These are phyloP conservation scores for Taphrina confusa DNA, from an alignment of 1,139 yeast species.

Conservation along the genomic window DNA sequence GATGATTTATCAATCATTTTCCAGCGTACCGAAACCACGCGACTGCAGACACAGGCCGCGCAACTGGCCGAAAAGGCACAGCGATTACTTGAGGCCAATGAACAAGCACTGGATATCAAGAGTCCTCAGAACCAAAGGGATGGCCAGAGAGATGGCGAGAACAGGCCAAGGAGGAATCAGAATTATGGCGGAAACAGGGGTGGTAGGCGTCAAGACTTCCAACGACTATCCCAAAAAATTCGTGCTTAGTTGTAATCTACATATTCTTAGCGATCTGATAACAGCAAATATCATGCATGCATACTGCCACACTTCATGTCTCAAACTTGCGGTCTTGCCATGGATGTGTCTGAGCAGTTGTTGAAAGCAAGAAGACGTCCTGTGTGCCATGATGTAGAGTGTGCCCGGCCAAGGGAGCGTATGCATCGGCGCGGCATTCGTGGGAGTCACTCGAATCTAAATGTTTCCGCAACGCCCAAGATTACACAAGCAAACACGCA, in stretches of 20 bases:
- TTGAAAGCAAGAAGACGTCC: too few species aligned
- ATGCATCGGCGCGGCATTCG: too few species aligned
- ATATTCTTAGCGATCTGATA: neutral
- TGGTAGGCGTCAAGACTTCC: conserved; percentile 30
- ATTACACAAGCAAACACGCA: too few species aligned
- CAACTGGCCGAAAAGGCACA: conserved; percentile 84
- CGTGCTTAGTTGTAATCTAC: conserved; percentile 7
- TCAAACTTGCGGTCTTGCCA: too few species aligned
- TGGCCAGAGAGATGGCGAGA: conserved; percentile 24
- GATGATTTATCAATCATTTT: conserved; percentile 60
- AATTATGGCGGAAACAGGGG: conserved; percentile 27
- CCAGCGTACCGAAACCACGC: conserved; percentile 77
- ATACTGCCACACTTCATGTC: too few species aligned
- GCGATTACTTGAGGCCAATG: conserved; percentile 79
- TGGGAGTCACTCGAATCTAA: too few species aligned
- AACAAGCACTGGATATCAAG: conserved; percentile 51
- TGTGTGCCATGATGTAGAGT: too few species aligned
- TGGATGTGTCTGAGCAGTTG: too few species aligned
- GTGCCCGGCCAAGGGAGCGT: too few species aligned
- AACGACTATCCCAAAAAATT: conserved; percentile 19
- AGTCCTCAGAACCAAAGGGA: conserved; percentile 29
- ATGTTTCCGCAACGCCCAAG: too few species aligned
- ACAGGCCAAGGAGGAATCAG: conserved; percentile 9
- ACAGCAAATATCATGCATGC: too few species aligned
- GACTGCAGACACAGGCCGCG: conserved; percentile 85